Conservation (phyloP, 305 asterid species). For the Fraxinus platypoda region DNA sequence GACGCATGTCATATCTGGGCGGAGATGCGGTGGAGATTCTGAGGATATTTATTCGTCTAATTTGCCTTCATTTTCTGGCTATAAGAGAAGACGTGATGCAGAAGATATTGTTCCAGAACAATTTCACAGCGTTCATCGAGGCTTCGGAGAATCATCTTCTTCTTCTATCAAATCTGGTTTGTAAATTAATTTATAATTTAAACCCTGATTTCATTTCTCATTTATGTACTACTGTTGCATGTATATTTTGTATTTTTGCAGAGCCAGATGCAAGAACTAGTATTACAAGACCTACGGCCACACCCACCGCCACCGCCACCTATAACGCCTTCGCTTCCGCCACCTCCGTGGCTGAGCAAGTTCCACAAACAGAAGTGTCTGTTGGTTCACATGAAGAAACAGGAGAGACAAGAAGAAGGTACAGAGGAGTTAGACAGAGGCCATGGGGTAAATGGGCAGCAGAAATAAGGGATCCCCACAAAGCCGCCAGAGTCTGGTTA, state of each 20-base stretch:
- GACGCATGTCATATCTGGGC: constrained; percentile 59
- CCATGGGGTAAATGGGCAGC: constrained; percentile 99
- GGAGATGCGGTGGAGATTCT: constrained; percentile 30
- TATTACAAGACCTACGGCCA: constrained; percentile 17
- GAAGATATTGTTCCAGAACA: constrained; percentile 43
- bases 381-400: constrained; percentile 33
- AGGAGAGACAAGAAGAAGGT: constrained; percentile 58
- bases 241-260: constrained; percentile 3
- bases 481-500: constrained; percentile 94
- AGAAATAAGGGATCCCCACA: constrained; percentile 90
- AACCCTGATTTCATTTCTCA: neutral
- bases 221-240: neutral
- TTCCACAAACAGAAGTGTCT: constrained; percentile 29
- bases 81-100: constrained; percentile 66
- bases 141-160: constrained; percentile 34
- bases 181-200: neutral
- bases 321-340: neutral
- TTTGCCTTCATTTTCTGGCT: constrained; percentile 60
- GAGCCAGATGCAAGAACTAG: constrained; percentile 34
- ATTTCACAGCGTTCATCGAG: constrained; percentile 31
- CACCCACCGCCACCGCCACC: neutral
- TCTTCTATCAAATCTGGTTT: constrained; percentile 52
- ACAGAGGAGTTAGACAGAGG: constrained; percentile 91
- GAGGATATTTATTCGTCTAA: constrained; percentile 30
- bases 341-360: constrained; percentile 11